Evolutionary conservation across 192 early-diverging fungal genomes (phyloP), one percentile per base, ranked within the genome.

Genomic region (Mortierella claussenii): DNA sequence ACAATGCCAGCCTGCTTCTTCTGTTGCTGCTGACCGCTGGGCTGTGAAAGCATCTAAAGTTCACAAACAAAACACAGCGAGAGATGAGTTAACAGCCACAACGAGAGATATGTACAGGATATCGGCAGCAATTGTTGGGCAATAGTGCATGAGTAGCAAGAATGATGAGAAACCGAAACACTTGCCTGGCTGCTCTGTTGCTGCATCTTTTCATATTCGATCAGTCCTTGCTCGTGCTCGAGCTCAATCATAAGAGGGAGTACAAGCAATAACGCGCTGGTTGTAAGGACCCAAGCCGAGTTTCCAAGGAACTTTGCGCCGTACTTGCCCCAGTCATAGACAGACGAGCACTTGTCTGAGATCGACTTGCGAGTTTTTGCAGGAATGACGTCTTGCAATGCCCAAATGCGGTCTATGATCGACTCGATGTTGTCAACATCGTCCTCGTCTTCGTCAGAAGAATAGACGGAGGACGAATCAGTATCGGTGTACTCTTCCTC

Each of bases 361-460:
- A 95, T 70, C 18, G 82, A 80, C 33, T 85, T 83, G 48, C 95
- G 90, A 21, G 88, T 87, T 55, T 89, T 83, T 20, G 85, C 84
- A 2, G 95, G 95, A 61, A 97, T 85, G 57, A 97, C 92, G 63
- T 97, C 96, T 67, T 86, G 90, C 32, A 97, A 82, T 9, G 96
- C 96, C 26, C 75, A 60, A 46, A 97, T 56, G 36, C 96, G 89
- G 43, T 95, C 94, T 34, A 93, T 78, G 32, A 96, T 60, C 23
- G 92, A 89, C 70, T 97, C 94, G 24, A 94, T 90, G 24, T 88
- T 81, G 28, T 88, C 80, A 33, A 73, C 69, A 27, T 73, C 69
- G 54, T 63, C 69, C n/a, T 73, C 69, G 18, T 73, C 69, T 9
- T 92, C 88, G 47, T 92, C 88, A 18, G 87, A 85, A n/a, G 89